Conservation (phyloP, 306 rosid genomes). For the Prunus mume region DNA sequence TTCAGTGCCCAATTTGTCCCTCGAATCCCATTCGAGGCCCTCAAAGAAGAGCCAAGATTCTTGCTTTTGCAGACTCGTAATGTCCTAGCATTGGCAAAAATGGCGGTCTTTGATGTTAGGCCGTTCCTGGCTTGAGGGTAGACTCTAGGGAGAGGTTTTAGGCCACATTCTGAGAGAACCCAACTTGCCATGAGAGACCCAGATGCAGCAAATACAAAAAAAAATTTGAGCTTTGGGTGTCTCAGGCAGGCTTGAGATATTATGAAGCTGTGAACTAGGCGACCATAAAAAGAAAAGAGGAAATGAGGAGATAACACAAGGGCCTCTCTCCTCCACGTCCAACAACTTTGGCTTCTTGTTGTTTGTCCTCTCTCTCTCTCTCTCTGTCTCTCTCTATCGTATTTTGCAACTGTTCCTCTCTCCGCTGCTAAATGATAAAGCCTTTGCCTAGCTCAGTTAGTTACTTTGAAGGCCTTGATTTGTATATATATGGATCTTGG, state of each 20-base stretch:
- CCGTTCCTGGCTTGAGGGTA: constrained; percentile 52
- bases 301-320: constrained; percentile 30
- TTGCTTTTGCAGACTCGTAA: constrained; percentile 9
- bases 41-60: constrained; percentile 24
- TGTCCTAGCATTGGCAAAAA: constrained; percentile 37
- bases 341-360: constrained; percentile 29
- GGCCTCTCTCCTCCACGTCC: constrained; percentile 32
- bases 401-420: neutral
- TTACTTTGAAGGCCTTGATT: neutral
- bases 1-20: constrained; percentile 58
- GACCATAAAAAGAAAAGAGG: neutral
- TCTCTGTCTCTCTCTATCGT: neutral
- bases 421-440: neutral
- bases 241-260: neutral
- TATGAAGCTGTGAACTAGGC: neutral
- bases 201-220: constrained; percentile 16
- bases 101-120: constrained; percentile 14
- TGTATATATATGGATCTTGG: neutral
- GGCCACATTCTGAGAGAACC: constrained; percentile 87
- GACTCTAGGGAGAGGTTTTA: constrained; percentile 60
- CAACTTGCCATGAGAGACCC: constrained; percentile 72
- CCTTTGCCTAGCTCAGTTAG: neutral
- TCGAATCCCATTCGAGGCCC: constrained; percentile 23
- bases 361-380: constrained; percentile 2
- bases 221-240: constrained; percentile 9